A percentile compares a stretch with the other conserved stretches of the same genome.
phyloP scores from a whole-genome alignment of 192 early-diverging fungal species.

The Coemansia sp. region DNA sequence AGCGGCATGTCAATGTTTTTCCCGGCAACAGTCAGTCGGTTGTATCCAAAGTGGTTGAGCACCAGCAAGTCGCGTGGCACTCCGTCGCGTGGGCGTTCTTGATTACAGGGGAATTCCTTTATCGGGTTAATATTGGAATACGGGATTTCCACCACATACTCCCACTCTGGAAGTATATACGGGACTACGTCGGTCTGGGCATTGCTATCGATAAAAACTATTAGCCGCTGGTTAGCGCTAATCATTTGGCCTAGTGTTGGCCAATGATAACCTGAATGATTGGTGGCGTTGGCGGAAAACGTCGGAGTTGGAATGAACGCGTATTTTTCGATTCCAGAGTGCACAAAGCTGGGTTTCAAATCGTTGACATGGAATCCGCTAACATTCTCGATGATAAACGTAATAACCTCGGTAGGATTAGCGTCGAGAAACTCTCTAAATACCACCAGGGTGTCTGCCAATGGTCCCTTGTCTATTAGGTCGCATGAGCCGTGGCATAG shows the following conservation, averaged over 20 bases:
- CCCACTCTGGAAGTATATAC: conserved; percentile 54
- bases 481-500: conserved; percentile 72
- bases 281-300: not conserved
- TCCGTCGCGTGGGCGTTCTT: conserved; percentile 41
- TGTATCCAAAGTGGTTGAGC: conserved; percentile 56
- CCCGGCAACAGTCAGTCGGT: conserved; percentile 25
- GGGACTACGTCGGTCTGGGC: conserved; percentile 60
- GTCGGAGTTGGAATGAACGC: conserved; percentile 54
- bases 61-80: conserved; percentile 40
- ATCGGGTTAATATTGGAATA: conserved; percentile 45
- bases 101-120: conserved; percentile 39
- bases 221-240: conserved; percentile 61
- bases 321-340: conserved; percentile 54
- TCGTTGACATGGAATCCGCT: conserved; percentile 53
- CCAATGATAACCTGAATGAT: conserved; percentile 58
- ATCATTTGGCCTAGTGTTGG: conserved; percentile 71
- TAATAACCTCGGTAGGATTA: conserved; percentile 75
- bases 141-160: conserved; percentile 47
- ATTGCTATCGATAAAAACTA: conserved; percentile 68
- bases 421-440: conserved; percentile 64
- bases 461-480: conserved; percentile 65
- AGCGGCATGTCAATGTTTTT: conserved; percentile 43
- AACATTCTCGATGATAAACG: conserved; percentile 75
- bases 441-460: conserved; percentile 56
- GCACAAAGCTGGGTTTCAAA: conserved; percentile 59